Evolutionary conservation across 768 basidiomycete species (phyloP).

Genomic region (Crassisporium funariophilum): DNA sequence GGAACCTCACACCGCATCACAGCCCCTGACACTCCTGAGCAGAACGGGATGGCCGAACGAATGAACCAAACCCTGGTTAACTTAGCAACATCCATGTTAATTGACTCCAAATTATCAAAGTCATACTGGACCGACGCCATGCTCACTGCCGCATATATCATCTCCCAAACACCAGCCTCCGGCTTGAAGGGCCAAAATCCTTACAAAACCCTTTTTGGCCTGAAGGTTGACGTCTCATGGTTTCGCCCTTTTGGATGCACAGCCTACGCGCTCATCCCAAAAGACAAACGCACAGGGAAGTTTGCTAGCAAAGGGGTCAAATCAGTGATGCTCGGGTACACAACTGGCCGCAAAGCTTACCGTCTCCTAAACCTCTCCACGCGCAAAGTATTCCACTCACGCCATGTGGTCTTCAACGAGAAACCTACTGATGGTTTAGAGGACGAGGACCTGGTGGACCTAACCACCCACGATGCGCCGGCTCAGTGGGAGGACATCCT

Average conservation of each 20-base stretch:
- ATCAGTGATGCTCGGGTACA: constrained; percentile 17
- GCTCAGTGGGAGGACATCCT: too few species aligned
- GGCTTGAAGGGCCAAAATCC: constrained; percentile 21
- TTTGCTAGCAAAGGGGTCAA: constrained; percentile 15
- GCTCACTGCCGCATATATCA: constrained; percentile 20
- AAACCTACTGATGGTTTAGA: constrained; percentile 1
- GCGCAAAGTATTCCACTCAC: constrained; percentile 4
- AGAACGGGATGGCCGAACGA: constrained; percentile 32
- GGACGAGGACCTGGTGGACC: too few species aligned
- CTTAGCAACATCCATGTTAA: constrained; percentile 22
- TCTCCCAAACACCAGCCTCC: constrained; percentile 17
- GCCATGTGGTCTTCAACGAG: constrained; percentile 11
- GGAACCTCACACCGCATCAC: constrained; percentile 10
- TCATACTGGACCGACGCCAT: constrained; percentile 28
- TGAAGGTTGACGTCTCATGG: constrained; percentile 11
- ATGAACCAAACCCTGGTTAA: constrained; percentile 29
- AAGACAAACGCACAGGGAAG: constrained; percentile 17
- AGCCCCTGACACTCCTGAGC: constrained; percentile 18
- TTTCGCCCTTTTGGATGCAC: constrained; percentile 16
- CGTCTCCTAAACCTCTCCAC: constrained; percentile 9
- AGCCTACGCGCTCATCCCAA: constrained; percentile 21
- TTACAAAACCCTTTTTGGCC: constrained; percentile 14
- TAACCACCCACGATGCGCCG: constrained; percentile 2
- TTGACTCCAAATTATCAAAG: constrained; percentile 21
- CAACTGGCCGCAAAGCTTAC: constrained; percentile 16